Conservation (phyloP, 768 basidiomycete genomes). For the Mycena galopus region DNA sequence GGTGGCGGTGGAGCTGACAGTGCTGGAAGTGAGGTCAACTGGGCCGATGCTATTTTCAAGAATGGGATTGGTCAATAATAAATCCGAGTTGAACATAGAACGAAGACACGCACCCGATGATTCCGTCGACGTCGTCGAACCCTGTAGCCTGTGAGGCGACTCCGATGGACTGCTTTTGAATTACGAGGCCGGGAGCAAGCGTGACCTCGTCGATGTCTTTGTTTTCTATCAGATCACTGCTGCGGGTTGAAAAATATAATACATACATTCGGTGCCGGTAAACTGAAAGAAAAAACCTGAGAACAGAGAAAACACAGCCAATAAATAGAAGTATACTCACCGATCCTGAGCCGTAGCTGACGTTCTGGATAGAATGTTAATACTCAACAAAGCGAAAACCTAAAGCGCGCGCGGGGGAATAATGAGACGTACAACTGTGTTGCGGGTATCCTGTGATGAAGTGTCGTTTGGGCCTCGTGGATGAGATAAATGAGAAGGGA, state of each 20-base stretch:
- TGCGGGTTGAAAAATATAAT: neutral
- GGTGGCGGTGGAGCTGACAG: constrained; percentile 52
- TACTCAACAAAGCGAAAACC: neutral
- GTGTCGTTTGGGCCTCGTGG: neutral
- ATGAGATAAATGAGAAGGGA: neutral
- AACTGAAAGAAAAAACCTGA: constrained; percentile 42
- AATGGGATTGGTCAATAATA: neutral
- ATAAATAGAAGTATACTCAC: neutral
- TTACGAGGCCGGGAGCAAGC: constrained; percentile 55
- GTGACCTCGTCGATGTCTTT: constrained; percentile 63
- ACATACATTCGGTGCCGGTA: constrained; percentile 65
- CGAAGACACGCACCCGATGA: constrained; percentile 54
- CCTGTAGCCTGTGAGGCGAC: constrained; percentile 59
- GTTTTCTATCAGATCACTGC: neutral
- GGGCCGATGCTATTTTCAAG: constrained; percentile 64
- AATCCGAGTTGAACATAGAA: neutral
- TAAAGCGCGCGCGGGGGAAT: neutral
- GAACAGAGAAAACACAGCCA: neutral
- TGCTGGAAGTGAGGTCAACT: constrained; percentile 59
- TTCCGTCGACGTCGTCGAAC: constrained; percentile 64
- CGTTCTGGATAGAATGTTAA: constrained; percentile 50
- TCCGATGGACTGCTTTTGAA: constrained; percentile 62
- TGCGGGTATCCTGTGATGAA: constrained; percentile 39
- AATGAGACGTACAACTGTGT: constrained; percentile 47
- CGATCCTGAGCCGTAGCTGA: constrained; percentile 67